phyloP scores from a whole-genome alignment of 768 basidiomycete genomes.

The Mrakia frigida region DNA sequence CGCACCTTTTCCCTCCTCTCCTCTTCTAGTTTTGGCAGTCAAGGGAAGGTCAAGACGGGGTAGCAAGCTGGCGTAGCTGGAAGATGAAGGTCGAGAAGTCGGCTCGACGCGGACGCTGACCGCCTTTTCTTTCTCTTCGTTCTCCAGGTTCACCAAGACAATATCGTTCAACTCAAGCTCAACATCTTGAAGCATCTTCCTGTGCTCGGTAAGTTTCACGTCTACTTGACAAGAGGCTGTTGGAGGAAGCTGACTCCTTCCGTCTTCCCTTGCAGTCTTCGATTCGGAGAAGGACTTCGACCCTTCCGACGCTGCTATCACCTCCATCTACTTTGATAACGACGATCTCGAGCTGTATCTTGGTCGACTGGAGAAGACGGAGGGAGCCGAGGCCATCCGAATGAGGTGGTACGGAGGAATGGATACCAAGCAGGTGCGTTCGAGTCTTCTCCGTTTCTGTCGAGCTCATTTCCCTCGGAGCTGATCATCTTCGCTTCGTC shows the following conservation, averaged over 20 bases:
- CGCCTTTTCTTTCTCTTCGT: not conserved
- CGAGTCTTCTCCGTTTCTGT: not conserved
- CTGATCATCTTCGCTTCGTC: not conserved
- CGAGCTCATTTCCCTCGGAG: not conserved
- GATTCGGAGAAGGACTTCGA: slow-evolving; percentile 91
- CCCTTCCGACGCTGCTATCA: slow-evolving; percentile 63
- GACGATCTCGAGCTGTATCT: slow-evolving; percentile 93
- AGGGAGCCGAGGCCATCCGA: slow-evolving; percentile 94
- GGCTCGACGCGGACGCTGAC: not conserved
- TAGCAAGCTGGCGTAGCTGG: too few species aligned
- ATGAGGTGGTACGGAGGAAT: slow-evolving; percentile 95
- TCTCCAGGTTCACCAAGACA: slow-evolving; percentile 74
- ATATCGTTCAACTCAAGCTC: slow-evolving; percentile 85
- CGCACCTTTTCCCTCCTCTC: too few species aligned
- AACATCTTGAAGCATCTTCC: slow-evolving; percentile 88
- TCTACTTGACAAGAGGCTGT: not conserved
- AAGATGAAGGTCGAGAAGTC: too few species aligned
- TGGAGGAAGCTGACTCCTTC: slow-evolving; percentile 11
- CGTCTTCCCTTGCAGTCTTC: slow-evolving; percentile 58
- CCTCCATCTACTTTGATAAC: slow-evolving; percentile 95
- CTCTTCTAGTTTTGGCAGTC: not conserved
- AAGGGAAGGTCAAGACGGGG: too few species aligned
- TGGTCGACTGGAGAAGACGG: slow-evolving; percentile 94
- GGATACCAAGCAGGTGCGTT: slow-evolving; percentile 65
- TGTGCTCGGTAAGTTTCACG: slow-evolving; percentile 65